Conservation (phyloP, 2,329 filamentous ascomycete genomes). For the Plenodomus tracheiphilus region DNA sequence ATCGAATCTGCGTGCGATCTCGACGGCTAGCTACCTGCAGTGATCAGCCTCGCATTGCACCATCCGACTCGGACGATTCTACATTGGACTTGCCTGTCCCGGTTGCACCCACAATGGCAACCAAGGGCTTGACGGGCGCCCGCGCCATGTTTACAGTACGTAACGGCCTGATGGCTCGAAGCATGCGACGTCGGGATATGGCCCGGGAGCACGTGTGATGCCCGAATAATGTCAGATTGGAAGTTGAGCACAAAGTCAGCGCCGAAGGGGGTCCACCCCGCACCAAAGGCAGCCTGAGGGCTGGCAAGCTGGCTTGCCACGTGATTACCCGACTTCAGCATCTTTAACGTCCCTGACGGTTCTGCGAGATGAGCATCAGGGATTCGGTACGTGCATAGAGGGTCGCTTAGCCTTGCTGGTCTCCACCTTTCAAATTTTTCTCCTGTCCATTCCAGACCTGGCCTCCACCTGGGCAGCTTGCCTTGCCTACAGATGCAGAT, state of each 20-base stretch:
- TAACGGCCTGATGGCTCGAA: conserved; percentile 21
- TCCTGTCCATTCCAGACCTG: neutral
- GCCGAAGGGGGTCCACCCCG: too few relatives aligned
- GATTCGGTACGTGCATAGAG: too few relatives aligned
- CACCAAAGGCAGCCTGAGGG: too few relatives aligned
- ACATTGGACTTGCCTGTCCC: conserved; percentile 94
- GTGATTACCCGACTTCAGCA: too few relatives aligned
- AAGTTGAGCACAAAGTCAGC: too few relatives aligned
- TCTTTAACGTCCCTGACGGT: too few relatives aligned
- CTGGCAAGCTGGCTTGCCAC: too few relatives aligned
- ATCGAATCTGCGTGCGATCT: conserved; percentile 78
- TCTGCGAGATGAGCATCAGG: too few relatives aligned
- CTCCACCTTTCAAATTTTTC: neutral
- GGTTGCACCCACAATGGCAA: conserved; percentile 85
- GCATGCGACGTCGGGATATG: conserved; percentile 31
- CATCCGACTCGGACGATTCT: conserved; percentile 25
- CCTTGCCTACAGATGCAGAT: too few relatives aligned
- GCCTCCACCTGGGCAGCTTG: too few relatives aligned
- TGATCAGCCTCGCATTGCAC: conserved; percentile 40
- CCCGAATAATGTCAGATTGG: neutral
- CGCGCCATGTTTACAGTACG: conserved; percentile 27
- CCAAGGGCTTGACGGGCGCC: conserved; percentile 58
- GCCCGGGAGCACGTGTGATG: neutral
- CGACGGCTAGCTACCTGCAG: conserved; percentile 75
- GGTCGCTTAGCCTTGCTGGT: neutral